Evolutionary conservation across 1,284 basidiomycete genomes (phyloP), one percentile per base, ranked within the genome.

Genomic region (Ceratobasidium sp.): DNA sequence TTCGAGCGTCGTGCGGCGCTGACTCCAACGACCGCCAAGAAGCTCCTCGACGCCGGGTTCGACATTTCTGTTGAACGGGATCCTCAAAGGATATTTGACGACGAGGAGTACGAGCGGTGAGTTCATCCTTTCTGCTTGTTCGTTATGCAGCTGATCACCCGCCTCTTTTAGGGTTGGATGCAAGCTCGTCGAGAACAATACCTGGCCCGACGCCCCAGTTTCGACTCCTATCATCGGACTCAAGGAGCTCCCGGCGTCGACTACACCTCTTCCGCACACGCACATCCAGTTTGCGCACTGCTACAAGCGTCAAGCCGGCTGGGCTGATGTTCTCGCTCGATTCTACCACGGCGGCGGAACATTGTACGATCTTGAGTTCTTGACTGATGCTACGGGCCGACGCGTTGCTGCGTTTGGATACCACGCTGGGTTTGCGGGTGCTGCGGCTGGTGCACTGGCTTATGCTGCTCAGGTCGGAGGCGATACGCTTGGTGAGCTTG

Each of bases 251-350:
- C 90, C 92, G 46, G 88, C 85, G 74, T 96, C 93, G 52, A 85
- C 86, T 50, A 89, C 89, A 52, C 92, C 96, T 21, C 84, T 98
- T 21, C 89, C 87, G 12, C 96, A 98, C 83, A 96, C 93, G 9
- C 97, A 99, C 83, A 97, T 99, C 81, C 96, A 98, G 80, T 99
- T 99, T 78, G 97, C 96, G 1, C 97, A 99, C 82, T 98, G 97
- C 83, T 99, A 95, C 88, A 99, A 99, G 84, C 84, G 89, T 62
- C 97, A 99, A 81, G 94, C 86, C 1, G 97, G 97, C 46, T 99
- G 97, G 97, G 86, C 89, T 18, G 85, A 90, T 61, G 89, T 99
- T 32, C 89, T 99, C 50, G 85, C 88, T 34, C 92, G 97, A 52
- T 99, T 99, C 86, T 85, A 89, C 80, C 85, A 87, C 73, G 97